Conservation (phyloP, 73 alveolate species). For the Durusdinium trenchii region DNA sequence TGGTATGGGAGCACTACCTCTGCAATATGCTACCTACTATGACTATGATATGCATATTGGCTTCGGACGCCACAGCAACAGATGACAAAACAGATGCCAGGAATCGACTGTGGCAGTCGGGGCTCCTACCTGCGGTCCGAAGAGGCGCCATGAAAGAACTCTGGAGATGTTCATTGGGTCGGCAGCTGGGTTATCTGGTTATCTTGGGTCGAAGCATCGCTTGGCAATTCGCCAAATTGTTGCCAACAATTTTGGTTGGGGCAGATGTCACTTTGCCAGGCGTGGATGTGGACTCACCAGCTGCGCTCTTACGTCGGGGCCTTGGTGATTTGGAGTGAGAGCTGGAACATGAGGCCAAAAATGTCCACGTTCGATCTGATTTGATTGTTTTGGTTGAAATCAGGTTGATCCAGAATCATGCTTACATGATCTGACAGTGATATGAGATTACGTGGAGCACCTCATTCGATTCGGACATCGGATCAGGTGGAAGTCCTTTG, state of each 20-base stretch:
- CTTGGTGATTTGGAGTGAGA: neutral
- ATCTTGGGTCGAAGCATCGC: neutral
- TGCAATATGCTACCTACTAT: too few relatives aligned
- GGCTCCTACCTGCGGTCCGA: neutral
- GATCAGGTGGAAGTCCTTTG: neutral
- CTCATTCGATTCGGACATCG: neutral
- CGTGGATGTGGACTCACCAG: neutral
- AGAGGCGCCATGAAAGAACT: neutral
- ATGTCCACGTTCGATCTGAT: too few relatives aligned
- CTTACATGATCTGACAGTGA: neutral
- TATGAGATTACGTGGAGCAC: neutral
- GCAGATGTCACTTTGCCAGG: neutral
- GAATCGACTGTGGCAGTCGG: conserved; percentile 24
- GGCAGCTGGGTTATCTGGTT: neutral
- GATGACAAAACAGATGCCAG: too few relatives aligned
- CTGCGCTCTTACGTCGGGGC: neutral
- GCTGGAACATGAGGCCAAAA: too few relatives aligned
- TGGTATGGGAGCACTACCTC: too few relatives aligned
- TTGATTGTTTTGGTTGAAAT: too few relatives aligned
- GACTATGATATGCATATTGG: too few relatives aligned
- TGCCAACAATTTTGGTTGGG: too few relatives aligned
- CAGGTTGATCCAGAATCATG: too few relatives aligned
- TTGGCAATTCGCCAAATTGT: neutral
- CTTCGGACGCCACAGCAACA: too few relatives aligned
- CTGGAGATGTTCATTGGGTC: neutral